Base-by-base conservation (phyloP, 148 eudicot species). In the Rhododendron vialii region DNA sequence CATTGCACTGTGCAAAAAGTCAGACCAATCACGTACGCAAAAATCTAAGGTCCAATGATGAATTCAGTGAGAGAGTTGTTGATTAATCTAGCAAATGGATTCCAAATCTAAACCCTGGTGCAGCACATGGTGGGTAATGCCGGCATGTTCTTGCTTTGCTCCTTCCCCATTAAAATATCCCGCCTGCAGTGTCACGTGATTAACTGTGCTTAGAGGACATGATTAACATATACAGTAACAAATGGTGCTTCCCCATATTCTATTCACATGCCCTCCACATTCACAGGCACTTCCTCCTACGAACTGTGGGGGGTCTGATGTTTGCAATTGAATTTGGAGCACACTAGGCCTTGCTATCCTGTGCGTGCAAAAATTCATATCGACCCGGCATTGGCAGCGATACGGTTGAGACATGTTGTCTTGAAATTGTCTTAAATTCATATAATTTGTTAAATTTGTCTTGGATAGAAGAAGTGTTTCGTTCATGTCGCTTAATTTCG, bases 151-250 rank as follows among this genome's bases (percentile, higher is more conserved):
- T 4, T 43, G 50, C 50, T 9, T 47, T 47, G 50, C 12, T 47
- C 50, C 50, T 47, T 47, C 76, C 9, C 38, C 61, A 81, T 73
- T 85, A 65, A 48, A 82, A 82, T 88, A n/a, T 45, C 38, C 17
- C 61, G 7, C 51, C 87, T 88, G 89, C 87, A 41, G 28, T 36
- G 84, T 85, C 89, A 88, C 87, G 87, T 88, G 87, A 81, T 69
- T 1, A 61, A 13, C 67, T 81, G 61, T n/a, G 55, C 57, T 5
- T n/a, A 1, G n/a, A 69, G 12, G 47, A 53, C 22, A 55, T 30
- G 30, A 30, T 55, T 59, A 59, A 55, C 61, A 47, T n/a, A 24
- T 41, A 41, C 45, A 5, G 45, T 83, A 7, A 63, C 38, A 20
- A 69, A 69, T 82, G 3, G 7, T 8, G 28, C 69, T 47, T 36